Conservation (phyloP, 306 rosid genomes). For the Glycine latifolia region DNA sequence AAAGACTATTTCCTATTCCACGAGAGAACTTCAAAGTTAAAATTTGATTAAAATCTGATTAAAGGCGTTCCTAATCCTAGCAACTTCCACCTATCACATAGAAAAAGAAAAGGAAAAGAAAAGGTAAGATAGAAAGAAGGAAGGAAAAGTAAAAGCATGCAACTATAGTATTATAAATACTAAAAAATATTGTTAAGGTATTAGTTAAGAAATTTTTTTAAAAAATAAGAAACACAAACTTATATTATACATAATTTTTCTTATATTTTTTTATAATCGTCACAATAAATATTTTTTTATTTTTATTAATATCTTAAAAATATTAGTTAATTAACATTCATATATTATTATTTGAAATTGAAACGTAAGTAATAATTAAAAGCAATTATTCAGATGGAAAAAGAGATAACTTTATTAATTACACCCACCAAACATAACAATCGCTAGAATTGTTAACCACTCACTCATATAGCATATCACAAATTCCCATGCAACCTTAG, state of each 20-base stretch:
- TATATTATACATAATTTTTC: too few species aligned
- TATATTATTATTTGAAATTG: neutral
- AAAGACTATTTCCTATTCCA: neutral
- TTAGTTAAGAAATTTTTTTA: too few species aligned
- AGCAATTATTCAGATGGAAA: conserved; percentile 44
- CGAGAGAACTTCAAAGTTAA: neutral
- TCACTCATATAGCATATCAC: conserved; percentile 40
- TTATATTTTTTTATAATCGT: too few species aligned
- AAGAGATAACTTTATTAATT: conserved; percentile 42
- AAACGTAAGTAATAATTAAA: conserved; percentile 33
- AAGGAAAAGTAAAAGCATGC: conserved; percentile 30
- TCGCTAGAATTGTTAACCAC: conserved; percentile 32
- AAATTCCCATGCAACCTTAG: conserved; percentile 51
- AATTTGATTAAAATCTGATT: neutral
- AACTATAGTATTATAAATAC: neutral
- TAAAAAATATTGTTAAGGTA: too few species aligned
- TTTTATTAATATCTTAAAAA: too few species aligned
- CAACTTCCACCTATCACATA: conserved; percentile 3
- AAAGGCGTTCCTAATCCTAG: conserved; percentile 27
- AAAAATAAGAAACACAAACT: too few species aligned
- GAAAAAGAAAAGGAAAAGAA: neutral
- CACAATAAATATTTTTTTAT: too few species aligned
- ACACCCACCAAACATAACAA: conserved; percentile 41
- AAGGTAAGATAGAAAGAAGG: conserved; percentile 21
- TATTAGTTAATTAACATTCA: too few species aligned